Evolutionary conservation across 495 filamentous ascomycete species (phyloP).

Genomic region (Rhizodiscina lignyota): DNA sequence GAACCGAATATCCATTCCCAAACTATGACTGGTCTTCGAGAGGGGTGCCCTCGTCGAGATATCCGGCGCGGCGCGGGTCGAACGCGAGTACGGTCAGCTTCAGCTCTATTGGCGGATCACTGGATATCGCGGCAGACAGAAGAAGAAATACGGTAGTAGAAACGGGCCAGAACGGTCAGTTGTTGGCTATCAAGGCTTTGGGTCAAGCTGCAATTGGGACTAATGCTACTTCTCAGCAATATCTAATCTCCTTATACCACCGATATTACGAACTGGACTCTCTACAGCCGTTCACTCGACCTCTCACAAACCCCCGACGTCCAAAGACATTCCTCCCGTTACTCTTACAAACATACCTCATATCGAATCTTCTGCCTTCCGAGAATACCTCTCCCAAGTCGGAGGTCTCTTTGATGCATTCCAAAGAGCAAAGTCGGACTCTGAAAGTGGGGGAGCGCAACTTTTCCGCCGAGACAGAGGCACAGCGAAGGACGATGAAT

Average conservation of each 20-base stretch:
- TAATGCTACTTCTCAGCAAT: conserved; percentile 40
- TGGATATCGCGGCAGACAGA: conserved; percentile 44
- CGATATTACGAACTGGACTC: conserved; percentile 76
- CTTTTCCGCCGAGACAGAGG: conserved; percentile 23
- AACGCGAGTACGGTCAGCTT: conserved; percentile 78
- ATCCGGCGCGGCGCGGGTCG: conserved; percentile 53
- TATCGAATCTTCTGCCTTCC: conserved; percentile 64
- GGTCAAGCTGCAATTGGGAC: background rate
- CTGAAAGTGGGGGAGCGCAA: conserved; percentile 32
- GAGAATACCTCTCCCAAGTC: conserved; percentile 67
- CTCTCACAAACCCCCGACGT: conserved; percentile 66
- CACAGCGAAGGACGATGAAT: conserved; percentile 34
- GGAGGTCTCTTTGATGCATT: conserved; percentile 70
- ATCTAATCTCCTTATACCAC: conserved; percentile 78
- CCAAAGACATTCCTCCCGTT: conserved; percentile 88
- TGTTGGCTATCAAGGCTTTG: background rate
- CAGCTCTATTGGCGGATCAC: conserved; percentile 42
- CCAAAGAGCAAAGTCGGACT: conserved; percentile 51
- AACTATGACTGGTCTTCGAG: conserved; percentile 15
- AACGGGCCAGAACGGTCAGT: conserved; percentile 60
- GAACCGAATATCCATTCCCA: conserved; percentile 20
- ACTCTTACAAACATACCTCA: conserved; percentile 78
- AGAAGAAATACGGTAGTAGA: conserved; percentile 51
- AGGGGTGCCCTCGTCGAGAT: conserved; percentile 21
- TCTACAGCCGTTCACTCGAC: conserved; percentile 55